These are phyloP conservation scores for Knoxia roxburghii DNA, from an alignment of 257 asterid genomes.

Conservation along the genomic window DNA sequence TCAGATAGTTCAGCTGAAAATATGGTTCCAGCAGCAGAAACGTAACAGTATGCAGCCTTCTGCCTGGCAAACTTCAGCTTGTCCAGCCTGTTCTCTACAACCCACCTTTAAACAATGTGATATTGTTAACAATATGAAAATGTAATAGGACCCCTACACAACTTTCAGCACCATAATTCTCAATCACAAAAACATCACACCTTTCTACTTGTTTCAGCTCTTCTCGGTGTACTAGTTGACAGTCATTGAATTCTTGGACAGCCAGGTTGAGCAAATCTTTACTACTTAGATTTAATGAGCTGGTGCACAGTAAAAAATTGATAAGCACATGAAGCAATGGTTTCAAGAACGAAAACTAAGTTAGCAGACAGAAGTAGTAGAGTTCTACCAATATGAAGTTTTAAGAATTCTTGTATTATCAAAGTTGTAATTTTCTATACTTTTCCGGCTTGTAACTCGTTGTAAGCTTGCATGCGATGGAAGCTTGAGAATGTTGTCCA, in stretches of 20 bases:
- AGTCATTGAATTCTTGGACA: constrained; percentile 63
- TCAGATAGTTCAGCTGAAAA: constrained; percentile 67
- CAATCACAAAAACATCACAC: constrained; percentile 23
- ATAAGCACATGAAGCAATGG: not conserved
- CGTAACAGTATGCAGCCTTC: constrained; percentile 79
- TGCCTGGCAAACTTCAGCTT: constrained; percentile 81
- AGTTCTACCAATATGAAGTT: constrained; percentile 64
- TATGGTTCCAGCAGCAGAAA: constrained; percentile 76
- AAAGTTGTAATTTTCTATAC: constrained; percentile 50
- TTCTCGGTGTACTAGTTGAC: constrained; percentile 56
- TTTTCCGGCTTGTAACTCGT: constrained; percentile 50
- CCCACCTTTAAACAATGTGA: constrained; percentile 59
- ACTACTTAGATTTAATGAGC: constrained; percentile 64
- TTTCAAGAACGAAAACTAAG: constrained; percentile 1
- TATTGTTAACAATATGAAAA: constrained; percentile 6
- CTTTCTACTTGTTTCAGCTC: constrained; percentile 76
- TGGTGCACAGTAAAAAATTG: constrained; percentile 25
- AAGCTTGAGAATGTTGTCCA: constrained; percentile 44
- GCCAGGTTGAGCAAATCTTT: constrained; percentile 60
- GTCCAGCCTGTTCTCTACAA: constrained; percentile 58
- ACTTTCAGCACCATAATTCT: not conserved
- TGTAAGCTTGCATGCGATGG: constrained; percentile 63
- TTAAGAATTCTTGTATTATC: constrained; percentile 55
- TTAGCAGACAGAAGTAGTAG: constrained; percentile 1
- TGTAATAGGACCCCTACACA: not conserved